Evolutionary conservation across 768 basidiomycete genomes (phyloP), one percentile per base, ranked within the genome.

Genomic region (Phallus indusiatus): DNA sequence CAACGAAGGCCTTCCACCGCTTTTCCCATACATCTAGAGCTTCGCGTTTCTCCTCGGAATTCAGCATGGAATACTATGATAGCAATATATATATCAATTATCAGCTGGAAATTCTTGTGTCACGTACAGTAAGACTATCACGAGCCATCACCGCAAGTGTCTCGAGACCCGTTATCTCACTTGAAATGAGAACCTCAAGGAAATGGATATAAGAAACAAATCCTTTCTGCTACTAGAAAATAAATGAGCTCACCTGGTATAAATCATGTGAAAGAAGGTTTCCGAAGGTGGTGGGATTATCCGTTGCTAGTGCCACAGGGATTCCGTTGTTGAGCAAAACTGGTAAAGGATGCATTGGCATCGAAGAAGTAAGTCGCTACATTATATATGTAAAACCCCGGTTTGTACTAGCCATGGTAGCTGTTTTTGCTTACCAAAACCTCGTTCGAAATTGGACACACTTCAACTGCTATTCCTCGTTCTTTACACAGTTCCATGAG

Each of bases 381-480:
- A 49, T 8, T 55, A 3, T 4, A 20, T 20, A 17, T 7, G 28
- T 28, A 2, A 28, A 28, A 7, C 28, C 7, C 7, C 7, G 28
- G 7, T 28, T 28, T 52, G 42, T 21, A 24, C 17, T 21, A 34
- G 22, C 52, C 47, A 53, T 16, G 20, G n/a, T n/a, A 14, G 20
- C 49, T 20, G 17, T 20, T 35, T 56, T 35, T 49, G 56, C 68
- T 64, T 67, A 87, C 86, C 68, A 90, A 70, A 37, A 90, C 81
- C 65, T 90, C 86, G 60, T 90, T 88, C 86, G 87, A 90, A 61
- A 90, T 88, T 1, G 89, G 88, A 67, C 88, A 90, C 21, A 88
- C 78, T 71, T 90, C 89, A 18, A 90, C 66, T 1, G 83, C 77
- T 61, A 91, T 85, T 5, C 74, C 75, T 55, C 74, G 75, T 62